A percentile compares a stretch with the other conserved stretches of the same genome.
These are phyloP conservation scores for Larix kaempferi DNA, from an alignment of 75 land plant genomes.

Conservation along the genomic window DNA sequence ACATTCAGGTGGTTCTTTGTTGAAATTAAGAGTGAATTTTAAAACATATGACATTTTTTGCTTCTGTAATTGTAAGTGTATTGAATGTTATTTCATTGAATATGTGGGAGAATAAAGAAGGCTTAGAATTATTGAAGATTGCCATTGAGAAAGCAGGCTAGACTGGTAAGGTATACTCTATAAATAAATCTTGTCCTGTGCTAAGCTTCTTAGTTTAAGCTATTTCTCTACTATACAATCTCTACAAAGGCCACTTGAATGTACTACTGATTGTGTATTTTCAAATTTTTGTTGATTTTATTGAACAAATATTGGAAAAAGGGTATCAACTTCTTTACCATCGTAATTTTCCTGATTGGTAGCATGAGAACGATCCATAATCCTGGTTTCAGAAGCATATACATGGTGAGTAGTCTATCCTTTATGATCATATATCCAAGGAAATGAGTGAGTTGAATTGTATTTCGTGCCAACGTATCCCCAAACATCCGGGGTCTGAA, in stretches of 20 bases:
- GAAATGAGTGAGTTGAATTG: constrained; percentile 97
- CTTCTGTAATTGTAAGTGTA: neutral
- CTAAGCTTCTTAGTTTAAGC: no score
- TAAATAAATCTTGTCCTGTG: no score
- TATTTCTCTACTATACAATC: no score
- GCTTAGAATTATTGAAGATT: constrained; percentile 85
- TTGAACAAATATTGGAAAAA: neutral
- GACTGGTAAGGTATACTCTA: no score
- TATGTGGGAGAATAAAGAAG: no score
- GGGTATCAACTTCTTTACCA: neutral
- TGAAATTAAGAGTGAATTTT: no score
- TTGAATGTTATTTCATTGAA: no score
- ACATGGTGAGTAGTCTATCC: constrained; percentile 40
- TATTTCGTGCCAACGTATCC: constrained; percentile 83
- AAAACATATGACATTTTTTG: neutral
- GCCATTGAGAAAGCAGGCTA: constrained; percentile 98
- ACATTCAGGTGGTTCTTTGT: constrained; percentile 65
- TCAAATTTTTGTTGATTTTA: neutral
- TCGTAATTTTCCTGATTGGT: constrained; percentile 5
- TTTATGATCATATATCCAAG: constrained; percentile 87
- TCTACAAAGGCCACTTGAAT: no score
- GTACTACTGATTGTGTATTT: neutral
- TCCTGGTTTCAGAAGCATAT: constrained; percentile 95
- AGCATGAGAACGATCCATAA: constrained; percentile 74
- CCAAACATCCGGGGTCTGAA: constrained; percentile 93